phyloP scores from a whole-genome alignment of 495 filamentous ascomycete species.

The Geoglossum glabrum region DNA sequence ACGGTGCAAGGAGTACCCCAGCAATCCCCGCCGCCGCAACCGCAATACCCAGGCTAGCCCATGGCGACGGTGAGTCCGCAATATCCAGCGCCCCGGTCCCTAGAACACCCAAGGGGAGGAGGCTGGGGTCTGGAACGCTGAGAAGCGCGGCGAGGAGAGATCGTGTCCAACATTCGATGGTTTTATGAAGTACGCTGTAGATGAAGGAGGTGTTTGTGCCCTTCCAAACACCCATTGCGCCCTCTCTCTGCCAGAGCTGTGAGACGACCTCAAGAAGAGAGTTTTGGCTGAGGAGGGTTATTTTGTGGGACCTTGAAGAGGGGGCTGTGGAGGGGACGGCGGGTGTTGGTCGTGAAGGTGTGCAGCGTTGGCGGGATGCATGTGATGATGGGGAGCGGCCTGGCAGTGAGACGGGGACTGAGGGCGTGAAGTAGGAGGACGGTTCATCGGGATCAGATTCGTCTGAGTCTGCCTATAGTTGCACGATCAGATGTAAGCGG shows the following conservation, averaged over 20 bases:
- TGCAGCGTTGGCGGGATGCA: constrained; percentile 7
- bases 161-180: constrained; percentile 69
- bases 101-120: constrained; percentile 17
- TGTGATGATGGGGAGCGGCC: constrained; percentile 32
- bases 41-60: constrained; percentile 54
- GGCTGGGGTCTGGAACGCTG: constrained; percentile 60
- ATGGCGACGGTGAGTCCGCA: constrained; percentile 50
- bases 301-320: constrained; percentile 34
- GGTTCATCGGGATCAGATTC: constrained; percentile 63
- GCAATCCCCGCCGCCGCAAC: constrained; percentile 66
- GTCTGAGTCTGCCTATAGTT: constrained; percentile 24
- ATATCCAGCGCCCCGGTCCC: constrained; percentile 32
- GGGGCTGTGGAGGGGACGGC: constrained; percentile 18
- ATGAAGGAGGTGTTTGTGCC: constrained; percentile 79
- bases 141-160: constrained; percentile 65
- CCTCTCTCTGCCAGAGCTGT: constrained; percentile 75
- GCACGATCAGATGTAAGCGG: constrained; percentile 1
- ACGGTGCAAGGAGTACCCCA: constrained; percentile 57
- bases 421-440: constrained; percentile 59
- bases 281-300: constrained; percentile 45
- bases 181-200: constrained; percentile 65
- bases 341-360: constrained; percentile 21
- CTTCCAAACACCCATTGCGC: constrained; percentile 86
- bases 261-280: constrained; percentile 63
- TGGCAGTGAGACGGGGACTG: constrained; percentile 28